Percentiles rank a stretch among this genome's conserved stretches.
Evolutionary conservation across 108 stramenopile species (phyloP).

Genomic region (Nitzschia inconspicua): DNA sequence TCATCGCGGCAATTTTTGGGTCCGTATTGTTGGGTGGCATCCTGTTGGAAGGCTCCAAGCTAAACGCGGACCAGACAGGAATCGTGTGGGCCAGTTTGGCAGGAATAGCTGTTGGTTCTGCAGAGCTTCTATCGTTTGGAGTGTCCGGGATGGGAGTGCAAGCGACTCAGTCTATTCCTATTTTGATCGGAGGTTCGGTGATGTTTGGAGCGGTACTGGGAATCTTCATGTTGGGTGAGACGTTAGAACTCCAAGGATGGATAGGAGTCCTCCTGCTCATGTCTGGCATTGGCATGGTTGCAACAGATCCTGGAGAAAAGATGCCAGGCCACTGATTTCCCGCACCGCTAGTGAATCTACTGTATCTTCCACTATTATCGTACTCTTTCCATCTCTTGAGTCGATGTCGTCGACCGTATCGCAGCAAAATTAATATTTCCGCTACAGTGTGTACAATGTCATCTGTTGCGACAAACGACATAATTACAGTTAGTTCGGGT

Average conservation of each 20-base stretch:
- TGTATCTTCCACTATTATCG: no score
- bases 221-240: slow-evolving; percentile 32
- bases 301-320: slow-evolving; percentile 39
- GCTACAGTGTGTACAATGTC: no score
- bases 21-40: slow-evolving; percentile 23
- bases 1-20: slow-evolving; percentile 61
- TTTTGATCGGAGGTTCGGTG: slow-evolving; percentile 68
- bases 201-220: slow-evolving; percentile 58
- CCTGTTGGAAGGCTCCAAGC: slow-evolving; percentile 13
- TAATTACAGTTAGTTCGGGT: no score
- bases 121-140: slow-evolving; percentile 59
- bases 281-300: slow-evolving; percentile 51
- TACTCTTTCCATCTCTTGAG: no score
- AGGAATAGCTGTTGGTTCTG: slow-evolving; percentile 42
- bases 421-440: no score
- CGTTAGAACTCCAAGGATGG: slow-evolving; percentile 47
- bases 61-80: slow-evolving; percentile 1
- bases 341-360: no score
- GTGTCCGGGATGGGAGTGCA: slow-evolving; percentile 62
- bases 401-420: no score
- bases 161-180: slow-evolving; percentile 58
- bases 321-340: slow-evolving; percentile 7
- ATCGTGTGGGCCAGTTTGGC: slow-evolving; percentile 36
- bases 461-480: no score
- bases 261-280: slow-evolving; percentile 43